phyloP scores from a whole-genome alignment of 345 rosid species.

The Hibiscus mutabilis region DNA sequence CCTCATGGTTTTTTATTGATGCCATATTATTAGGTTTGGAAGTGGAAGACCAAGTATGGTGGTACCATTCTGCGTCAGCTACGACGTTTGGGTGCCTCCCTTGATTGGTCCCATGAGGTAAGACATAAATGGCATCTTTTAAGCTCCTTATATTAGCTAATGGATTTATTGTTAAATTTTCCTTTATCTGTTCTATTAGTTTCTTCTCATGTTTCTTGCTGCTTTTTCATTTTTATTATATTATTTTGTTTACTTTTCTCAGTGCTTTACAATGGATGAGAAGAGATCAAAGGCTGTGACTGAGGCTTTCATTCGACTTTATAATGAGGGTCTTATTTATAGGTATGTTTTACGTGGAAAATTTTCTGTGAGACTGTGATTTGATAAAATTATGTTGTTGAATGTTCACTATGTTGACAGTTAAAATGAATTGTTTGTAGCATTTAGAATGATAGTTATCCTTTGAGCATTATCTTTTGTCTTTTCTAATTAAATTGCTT shows the following conservation, averaged over 20 bases:
- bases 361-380: too few relatives aligned
- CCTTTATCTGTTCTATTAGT: constrained; percentile 6
- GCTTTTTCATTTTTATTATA: not conserved
- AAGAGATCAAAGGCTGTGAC: constrained; percentile 79
- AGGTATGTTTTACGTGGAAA: constrained; percentile 45
- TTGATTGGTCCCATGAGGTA: constrained; percentile 63
- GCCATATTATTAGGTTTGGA: too few relatives aligned
- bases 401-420: too few relatives aligned
- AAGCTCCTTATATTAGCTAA: not conserved
- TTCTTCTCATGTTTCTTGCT: not conserved
- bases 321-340: constrained; percentile 75
- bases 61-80: too few relatives aligned
- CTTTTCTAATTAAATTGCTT: not conserved
- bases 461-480: not conserved
- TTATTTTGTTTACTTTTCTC: not conserved
- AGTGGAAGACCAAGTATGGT: too few relatives aligned
- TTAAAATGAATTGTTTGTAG: too few relatives aligned
- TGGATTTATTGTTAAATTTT: not conserved
- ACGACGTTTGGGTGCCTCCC: too few relatives aligned
- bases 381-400: too few relatives aligned
- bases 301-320: constrained; percentile 76
- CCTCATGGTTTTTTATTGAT: too few relatives aligned
- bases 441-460: too few relatives aligned
- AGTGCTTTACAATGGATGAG: constrained; percentile 98
- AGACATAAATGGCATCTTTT: constrained; percentile 1